Percentiles rank a stretch among this genome's conserved stretches.
These are phyloP conservation scores for Micractinium conductrix DNA, from an alignment of 139 green algal species.

Conservation along the genomic window DNA sequence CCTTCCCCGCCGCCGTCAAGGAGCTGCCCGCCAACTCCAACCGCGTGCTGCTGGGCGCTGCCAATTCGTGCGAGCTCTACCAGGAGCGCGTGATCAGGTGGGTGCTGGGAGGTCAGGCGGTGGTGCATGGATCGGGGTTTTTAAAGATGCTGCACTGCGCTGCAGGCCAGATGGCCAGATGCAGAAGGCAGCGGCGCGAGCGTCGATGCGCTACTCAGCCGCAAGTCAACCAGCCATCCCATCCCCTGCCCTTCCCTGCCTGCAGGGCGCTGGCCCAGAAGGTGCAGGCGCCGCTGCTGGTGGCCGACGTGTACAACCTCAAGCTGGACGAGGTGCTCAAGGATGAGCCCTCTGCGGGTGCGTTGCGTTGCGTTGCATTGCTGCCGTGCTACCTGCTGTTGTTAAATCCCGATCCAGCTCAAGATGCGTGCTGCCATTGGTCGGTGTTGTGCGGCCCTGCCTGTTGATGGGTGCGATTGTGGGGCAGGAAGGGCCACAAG, in stretches of 20 bases:
- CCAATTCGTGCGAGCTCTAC: conserved; percentile 45
- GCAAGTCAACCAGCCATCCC: too few species aligned
- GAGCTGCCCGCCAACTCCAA: conserved; percentile 41
- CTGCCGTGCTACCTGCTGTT: too few species aligned
- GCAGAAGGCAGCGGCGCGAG: too few species aligned
- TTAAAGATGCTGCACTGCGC: not conserved
- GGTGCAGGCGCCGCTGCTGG: conserved; percentile 19
- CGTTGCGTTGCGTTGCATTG: too few species aligned
- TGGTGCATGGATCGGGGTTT: too few species aligned
- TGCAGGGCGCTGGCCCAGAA: conserved; percentile 34
- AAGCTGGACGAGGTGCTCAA: conserved; percentile 38
- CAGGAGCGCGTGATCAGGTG: conserved; percentile 43
- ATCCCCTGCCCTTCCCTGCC: not conserved
- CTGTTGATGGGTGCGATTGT: too few species aligned
- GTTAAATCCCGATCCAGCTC: too few species aligned
- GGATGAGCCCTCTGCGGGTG: conserved; percentile 3
- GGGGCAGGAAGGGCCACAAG: too few species aligned
- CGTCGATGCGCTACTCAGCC: too few species aligned
- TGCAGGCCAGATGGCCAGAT: too few species aligned
- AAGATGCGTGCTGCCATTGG: too few species aligned
- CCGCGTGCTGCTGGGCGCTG: conserved; percentile 35
- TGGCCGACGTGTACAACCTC: conserved; percentile 34
- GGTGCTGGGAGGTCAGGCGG: not conserved
- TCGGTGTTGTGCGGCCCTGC: too few species aligned
- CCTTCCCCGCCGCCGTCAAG: conserved; percentile 13